Evolutionary conservation across 2,329 filamentous ascomycete species (phyloP).

Genomic region (Epichloe typhina): DNA sequence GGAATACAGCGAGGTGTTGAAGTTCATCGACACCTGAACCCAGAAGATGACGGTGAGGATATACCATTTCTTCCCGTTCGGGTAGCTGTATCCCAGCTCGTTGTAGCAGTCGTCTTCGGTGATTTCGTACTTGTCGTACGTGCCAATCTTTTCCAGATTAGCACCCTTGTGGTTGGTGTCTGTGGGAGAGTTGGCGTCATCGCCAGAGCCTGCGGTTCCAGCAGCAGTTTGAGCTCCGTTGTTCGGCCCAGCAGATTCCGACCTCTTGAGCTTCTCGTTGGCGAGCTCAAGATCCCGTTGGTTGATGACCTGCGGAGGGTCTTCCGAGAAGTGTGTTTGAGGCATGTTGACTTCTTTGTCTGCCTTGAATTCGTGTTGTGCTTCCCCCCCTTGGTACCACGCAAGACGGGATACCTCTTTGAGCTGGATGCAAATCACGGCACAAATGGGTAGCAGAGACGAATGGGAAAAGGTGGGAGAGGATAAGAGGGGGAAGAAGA

Average conservation of each 20-base stretch:
- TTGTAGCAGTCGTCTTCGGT: constrained; percentile 49
- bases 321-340: constrained; percentile 21
- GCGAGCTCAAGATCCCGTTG: constrained; percentile 21
- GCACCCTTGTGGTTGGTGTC: constrained; percentile 20
- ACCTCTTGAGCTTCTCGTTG: constrained; percentile 23
- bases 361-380: neutral
- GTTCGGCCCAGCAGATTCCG: constrained; percentile 7
- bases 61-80: constrained; percentile 54
- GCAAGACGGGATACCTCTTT: neutral
- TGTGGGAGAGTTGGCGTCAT: constrained; percentile 5
- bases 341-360: constrained; percentile 12
- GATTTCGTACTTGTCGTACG: constrained; percentile 31
- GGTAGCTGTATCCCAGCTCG: constrained; percentile 50
- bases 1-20: constrained; percentile 63
- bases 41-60: constrained; percentile 62
- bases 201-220: constrained; percentile 3
- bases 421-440: neutral
- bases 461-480: neutral
- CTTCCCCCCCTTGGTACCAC: neutral
- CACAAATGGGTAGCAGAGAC: neutral
- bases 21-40: constrained; percentile 67
- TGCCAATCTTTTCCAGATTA: constrained; percentile 22
- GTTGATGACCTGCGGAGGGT: constrained; percentile 25
- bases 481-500: neutral
- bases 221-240: constrained; percentile 1